Evolutionary conservation across 2,329 filamentous ascomycete species (phyloP), one percentile per base, ranked within the genome.

Genomic region (Emericellopsis cladophorae): DNA sequence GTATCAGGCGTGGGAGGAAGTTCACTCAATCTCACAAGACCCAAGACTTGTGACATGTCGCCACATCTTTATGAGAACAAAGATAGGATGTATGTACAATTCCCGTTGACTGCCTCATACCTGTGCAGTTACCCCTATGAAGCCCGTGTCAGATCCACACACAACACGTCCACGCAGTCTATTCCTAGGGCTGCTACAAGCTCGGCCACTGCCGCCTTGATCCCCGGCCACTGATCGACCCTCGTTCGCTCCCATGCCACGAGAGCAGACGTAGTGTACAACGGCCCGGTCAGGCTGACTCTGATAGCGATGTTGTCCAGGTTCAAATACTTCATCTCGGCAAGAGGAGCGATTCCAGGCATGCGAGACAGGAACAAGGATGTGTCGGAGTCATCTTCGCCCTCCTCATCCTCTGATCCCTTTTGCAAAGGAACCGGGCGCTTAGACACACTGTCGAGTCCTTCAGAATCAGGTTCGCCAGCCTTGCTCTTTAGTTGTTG

Each of bases 161-260:
- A 73, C 15, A 84, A 61, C 40, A 68, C 61, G 16, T 58, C 60
- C 36, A 76, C 65, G 38, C 81, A 54, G 35, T 80, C 74, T 2
- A 70, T 64, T 1, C 84, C 84, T 36, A 86, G 57, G 10, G 74
- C 73, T 4, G 81, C 79, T 4, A 79, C 72, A 39, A 87, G 54
- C 51, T 87, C 81, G 1, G 76, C 81, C 43, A 88, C 68, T 31
- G 70, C 66, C 1, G 74, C 70, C 52, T 80, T 84, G 29, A 84
- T 56, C 1, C 67, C 67, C 5, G 60, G 57, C 15, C 63, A 56
- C 38, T 78, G 64, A 11, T 59, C 54, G 3, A 82, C 58, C 29
- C 62, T 59, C 37, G 72, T 66, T 1, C 60, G 53, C 0, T 75
- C 63, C 82, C 83, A 88, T 3, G 63, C 62, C 3, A 72, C 64